Percentiles rank a stretch among this genome's conserved stretches.
phyloP scores from a whole-genome alignment of 345 rosid genomes.

The Noccaea bulbosa region DNA sequence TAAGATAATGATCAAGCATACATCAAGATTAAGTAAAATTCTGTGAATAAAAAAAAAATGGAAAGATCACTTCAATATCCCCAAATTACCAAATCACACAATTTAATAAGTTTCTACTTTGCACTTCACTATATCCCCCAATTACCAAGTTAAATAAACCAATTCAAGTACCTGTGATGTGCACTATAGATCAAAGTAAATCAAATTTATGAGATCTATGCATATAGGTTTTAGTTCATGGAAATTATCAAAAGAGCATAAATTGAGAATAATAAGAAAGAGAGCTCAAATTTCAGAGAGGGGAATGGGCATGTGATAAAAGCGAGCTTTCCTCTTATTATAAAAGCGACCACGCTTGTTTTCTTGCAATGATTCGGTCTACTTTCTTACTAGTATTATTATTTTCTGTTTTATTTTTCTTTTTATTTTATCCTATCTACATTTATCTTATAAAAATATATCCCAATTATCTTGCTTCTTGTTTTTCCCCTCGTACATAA shows the following conservation, averaged over 20 bases:
- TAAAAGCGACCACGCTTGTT: constrained; percentile 94
- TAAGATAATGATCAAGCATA: neutral
- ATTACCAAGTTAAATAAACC: neutral
- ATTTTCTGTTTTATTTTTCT: constrained; percentile 37
- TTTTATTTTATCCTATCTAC: constrained; percentile 23
- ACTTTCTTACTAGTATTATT: constrained; percentile 53
- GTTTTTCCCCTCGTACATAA: neutral
- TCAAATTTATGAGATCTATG: constrained; percentile 20
- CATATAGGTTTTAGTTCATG: neutral
- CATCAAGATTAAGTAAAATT: neutral
- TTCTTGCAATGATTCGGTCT: constrained; percentile 85
- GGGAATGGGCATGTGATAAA: constrained; percentile 72
- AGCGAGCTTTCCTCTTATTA: constrained; percentile 61
- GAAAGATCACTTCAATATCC: neutral
- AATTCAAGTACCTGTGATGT: neutral
- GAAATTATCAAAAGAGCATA: constrained; percentile 8
- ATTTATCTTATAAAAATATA: constrained; percentile 4
- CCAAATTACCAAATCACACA: neutral
- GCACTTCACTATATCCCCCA: neutral
- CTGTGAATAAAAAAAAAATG: constrained; percentile 1
- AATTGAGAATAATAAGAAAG: constrained; percentile 30
- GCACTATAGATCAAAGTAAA: neutral
- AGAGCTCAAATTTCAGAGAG: constrained; percentile 33
- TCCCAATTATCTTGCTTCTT: constrained; percentile 12
- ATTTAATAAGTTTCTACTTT: neutral